phyloP scores from a whole-genome alignment of 441 rosid species.

The Jatropha multifida region DNA sequence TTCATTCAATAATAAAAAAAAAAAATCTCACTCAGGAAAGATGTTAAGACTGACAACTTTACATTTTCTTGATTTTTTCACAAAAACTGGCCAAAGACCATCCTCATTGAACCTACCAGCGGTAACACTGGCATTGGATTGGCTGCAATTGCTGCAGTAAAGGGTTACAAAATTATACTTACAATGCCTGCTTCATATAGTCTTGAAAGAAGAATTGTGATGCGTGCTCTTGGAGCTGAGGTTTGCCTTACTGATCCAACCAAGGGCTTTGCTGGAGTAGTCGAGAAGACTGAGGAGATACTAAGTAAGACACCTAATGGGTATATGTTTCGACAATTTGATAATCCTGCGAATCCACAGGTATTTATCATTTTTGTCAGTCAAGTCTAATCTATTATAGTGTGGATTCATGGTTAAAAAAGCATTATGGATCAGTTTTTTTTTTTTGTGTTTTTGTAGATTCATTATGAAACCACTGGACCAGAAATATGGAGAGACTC shows the following conservation, averaged over 20 bases:
- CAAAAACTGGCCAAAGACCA: slow-evolving; percentile 36
- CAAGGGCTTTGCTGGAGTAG: slow-evolving; percentile 41
- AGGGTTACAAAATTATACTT: slow-evolving; percentile 59
- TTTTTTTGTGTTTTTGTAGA: slow-evolving; percentile 35
- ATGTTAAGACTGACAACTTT: neutral
- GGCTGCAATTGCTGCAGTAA: slow-evolving; percentile 72
- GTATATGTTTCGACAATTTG: slow-evolving; percentile 46
- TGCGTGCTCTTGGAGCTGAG: slow-evolving; percentile 77
- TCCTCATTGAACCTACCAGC: slow-evolving; percentile 58
- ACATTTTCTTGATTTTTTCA: neutral
- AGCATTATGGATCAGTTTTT: neutral
- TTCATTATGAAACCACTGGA: slow-evolving; percentile 81
- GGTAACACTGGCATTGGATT: slow-evolving; percentile 80
- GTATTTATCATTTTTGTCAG: slow-evolving; percentile 23
- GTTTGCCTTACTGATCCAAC: slow-evolving; percentile 46
- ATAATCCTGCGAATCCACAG: slow-evolving; percentile 66
- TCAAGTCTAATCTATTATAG: neutral
- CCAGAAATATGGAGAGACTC: slow-evolving; percentile 91
- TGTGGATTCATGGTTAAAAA: slow-evolving; percentile 1
- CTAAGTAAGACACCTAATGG: slow-evolving; percentile 54
- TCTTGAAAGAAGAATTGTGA: slow-evolving; percentile 59
- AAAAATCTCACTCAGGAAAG: no score
- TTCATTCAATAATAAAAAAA: neutral
- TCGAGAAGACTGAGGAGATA: slow-evolving; percentile 56
- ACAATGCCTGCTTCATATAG: slow-evolving; percentile 56